Evolutionary conservation across 805 yeast genomes (phyloP), one percentile per base, ranked within the genome.

Genomic region (Hanseniaspora pseudoguilliermondii): DNA sequence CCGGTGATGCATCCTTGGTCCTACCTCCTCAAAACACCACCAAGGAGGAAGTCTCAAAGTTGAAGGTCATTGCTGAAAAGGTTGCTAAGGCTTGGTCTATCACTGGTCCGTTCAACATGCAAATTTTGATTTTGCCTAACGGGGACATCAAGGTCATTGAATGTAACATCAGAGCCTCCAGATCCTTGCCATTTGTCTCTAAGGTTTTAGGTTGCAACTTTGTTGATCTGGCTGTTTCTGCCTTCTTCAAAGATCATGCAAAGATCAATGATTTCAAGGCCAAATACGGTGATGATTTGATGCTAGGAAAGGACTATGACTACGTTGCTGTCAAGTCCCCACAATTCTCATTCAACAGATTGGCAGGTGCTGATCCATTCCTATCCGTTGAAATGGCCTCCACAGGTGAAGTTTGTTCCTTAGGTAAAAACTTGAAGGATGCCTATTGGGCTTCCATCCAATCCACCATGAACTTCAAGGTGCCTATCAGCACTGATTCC

Each of bases 361-460:
- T 93, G 66, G 97, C 97, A 20, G 99, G 98, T 62, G 99, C 99
- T 51, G 99, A 93, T 71, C 99, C 99, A 60, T 90, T 86, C 78
- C 77, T 93, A 67, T 98, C 98, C 61, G 98, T 93, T 62, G 99
- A 93, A 75, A 93, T 93, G 99, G 84, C 97, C 7, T 90, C 97
- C 13, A 93, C 99, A 53, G 99, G 99, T 71, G 99, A 93, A 74
- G 86, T 93, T 68, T 98, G 98, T 34, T 86, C 96, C 69, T 93
- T 93, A 68, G 99, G 99, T 64, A 75, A 75, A 59, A 84, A 87
- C 70, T 70, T 84, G 60, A 64, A 78, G 57, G 97, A 93, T 72
- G 96, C 97, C 38, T 93, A 93, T 79, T 93, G 97, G 97, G 84
- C 97, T 47, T 84, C 97, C 16, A 81, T 91, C 64, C 97, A 93